Percentiles rank a stretch among this genome's conserved stretches.
Evolutionary conservation across 306 rosid genomes (phyloP).

Genomic region (Prunus campanulata): DNA sequence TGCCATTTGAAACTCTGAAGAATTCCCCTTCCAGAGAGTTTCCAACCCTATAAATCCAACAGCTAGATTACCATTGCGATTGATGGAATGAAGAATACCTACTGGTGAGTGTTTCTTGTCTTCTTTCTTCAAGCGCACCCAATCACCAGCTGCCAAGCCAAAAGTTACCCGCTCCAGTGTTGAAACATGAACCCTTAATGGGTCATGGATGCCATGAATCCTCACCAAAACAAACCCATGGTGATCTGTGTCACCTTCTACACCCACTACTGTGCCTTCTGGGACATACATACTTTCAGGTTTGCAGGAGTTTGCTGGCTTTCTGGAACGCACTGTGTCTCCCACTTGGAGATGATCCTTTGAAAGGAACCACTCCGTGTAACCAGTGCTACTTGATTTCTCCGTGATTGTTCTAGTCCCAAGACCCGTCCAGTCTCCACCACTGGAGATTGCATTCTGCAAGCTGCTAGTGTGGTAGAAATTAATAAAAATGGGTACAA

Average conservation of each 20-base stretch:
- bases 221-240: conserved; percentile 63
- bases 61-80: conserved; percentile 51
- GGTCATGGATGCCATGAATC: conserved; percentile 83
- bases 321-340: conserved; percentile 82
- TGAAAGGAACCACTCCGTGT: conserved; percentile 71
- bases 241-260: conserved; percentile 51
- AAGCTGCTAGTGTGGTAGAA: conserved; percentile 47
- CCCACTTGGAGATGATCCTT: conserved; percentile 85
- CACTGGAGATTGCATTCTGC: conserved; percentile 49
- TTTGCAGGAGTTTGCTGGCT: conserved; percentile 60
- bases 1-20: conserved; percentile 75
- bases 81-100: conserved; percentile 76
- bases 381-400: conserved; percentile 50
- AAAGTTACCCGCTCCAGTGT: conserved; percentile 70
- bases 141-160: conserved; percentile 80
- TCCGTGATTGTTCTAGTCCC: conserved; percentile 42
- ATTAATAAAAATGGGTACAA: conserved; percentile 14
- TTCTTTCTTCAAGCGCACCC: conserved; percentile 66
- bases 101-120: conserved; percentile 68
- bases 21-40: conserved; percentile 71
- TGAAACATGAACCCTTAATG: conserved; percentile 56
- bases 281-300: conserved; percentile 73
- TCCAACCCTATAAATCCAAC: conserved; percentile 77
- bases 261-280: conserved; percentile 78
- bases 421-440: conserved; percentile 57